A percentile compares a stretch with the other conserved stretches of the same genome.
Conservation (phyloP, 1,284 basidiomycete genomes). For the Schizophyllum commune region DNA sequence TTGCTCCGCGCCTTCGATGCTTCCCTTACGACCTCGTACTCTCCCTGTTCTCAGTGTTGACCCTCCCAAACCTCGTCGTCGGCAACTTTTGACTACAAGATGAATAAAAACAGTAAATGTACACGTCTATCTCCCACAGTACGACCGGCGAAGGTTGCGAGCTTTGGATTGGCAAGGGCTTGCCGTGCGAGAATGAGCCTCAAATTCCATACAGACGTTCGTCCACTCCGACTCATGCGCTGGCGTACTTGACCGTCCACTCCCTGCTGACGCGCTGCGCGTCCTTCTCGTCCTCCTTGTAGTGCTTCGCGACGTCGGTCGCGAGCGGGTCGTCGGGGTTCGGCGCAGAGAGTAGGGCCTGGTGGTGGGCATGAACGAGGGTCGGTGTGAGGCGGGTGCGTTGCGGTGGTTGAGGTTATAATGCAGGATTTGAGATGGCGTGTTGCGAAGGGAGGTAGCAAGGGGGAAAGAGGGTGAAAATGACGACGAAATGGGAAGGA, state of each 20-base stretch:
- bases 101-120: neutral
- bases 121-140: neutral
- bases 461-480: too few species aligned
- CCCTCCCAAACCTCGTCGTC: too few species aligned
- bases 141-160: neutral
- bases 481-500: neutral
- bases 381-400: neutral
- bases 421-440: too few species aligned
- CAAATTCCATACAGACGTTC: too few species aligned
- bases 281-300: constrained; percentile 94
- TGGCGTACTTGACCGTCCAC: constrained; percentile 88
- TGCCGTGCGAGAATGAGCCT: too few species aligned
- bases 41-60: too few species aligned
- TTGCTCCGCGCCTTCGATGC: too few species aligned
- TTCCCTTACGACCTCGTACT: too few species aligned
- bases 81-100: neutral
- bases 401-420: too few species aligned
- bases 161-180: too few species aligned
- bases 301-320: constrained; percentile 96
- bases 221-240: too few species aligned
- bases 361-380: constrained; percentile 21
- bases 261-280: constrained; percentile 86
- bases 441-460: too few species aligned
- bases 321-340: constrained; percentile 99
- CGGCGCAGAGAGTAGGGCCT: constrained; percentile 90